Percentiles rank a stretch among this genome's conserved stretches.
phyloP scores from a whole-genome alignment of 768 basidiomycete species.

The Cystobasidium onofrii region DNA sequence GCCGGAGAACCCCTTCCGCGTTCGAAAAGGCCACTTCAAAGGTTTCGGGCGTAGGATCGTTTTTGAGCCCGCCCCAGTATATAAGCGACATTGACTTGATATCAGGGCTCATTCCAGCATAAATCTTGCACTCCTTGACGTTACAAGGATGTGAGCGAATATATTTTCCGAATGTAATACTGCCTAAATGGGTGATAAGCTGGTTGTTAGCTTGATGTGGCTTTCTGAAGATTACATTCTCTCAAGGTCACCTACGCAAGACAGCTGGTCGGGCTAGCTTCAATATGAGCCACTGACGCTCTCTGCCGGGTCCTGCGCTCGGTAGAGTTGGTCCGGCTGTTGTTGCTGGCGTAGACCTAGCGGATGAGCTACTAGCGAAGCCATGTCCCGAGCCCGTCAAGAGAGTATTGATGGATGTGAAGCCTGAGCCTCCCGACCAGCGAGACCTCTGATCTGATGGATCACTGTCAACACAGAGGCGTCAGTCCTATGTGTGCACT shows the following conservation, averaged over 20 bases:
- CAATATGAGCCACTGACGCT: slow-evolving; percentile 30
- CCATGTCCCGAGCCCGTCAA: neutral
- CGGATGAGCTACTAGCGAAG: neutral
- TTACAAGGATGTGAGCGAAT: slow-evolving; percentile 39
- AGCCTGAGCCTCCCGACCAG: slow-evolving; percentile 22
- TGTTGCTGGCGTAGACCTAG: neutral
- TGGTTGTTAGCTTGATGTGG: neutral
- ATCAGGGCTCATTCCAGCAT: slow-evolving; percentile 36
- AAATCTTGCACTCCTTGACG: slow-evolving; percentile 36
- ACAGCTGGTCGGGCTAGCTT: slow-evolving; percentile 26
- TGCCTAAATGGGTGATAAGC: neutral
- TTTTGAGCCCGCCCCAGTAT: slow-evolving; percentile 32
- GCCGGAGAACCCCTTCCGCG: neutral
- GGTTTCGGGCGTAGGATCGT: slow-evolving; percentile 34
- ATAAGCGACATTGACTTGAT: slow-evolving; percentile 36
- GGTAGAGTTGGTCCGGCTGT: neutral
- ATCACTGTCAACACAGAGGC: slow-evolving; percentile 8
- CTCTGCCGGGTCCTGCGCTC: neutral
- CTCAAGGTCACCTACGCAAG: slow-evolving; percentile 9
- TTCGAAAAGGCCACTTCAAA: slow-evolving; percentile 18
- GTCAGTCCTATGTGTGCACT: neutral
- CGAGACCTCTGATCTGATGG: slow-evolving; percentile 22
- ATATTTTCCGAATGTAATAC: slow-evolving; percentile 32
- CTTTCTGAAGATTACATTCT: no score
- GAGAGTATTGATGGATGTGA: slow-evolving; percentile 5